These are phyloP conservation scores for Euphorbia celastroides DNA, from an alignment of 441 rosid species.

Conservation along the genomic window DNA sequence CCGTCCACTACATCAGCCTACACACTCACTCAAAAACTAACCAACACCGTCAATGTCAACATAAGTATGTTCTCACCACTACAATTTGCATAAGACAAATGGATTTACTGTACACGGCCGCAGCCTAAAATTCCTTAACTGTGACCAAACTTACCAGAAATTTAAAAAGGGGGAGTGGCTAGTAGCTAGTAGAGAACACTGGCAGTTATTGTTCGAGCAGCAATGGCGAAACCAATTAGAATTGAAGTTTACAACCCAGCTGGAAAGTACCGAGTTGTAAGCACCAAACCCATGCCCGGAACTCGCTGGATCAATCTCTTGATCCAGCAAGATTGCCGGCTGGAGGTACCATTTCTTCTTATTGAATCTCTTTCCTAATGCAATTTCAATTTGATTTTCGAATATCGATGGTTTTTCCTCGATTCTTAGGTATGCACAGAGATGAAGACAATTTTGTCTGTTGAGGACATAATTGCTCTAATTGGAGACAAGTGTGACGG, in stretches of 20 bases:
- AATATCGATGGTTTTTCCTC: background rate
- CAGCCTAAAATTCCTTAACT: background rate
- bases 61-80: background rate
- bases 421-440: conserved; percentile 64
- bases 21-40: background rate
- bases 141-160: conserved; percentile 12
- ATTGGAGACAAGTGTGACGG: conserved; percentile 91
- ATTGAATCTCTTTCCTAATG: background rate
- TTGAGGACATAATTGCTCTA: conserved; percentile 79
- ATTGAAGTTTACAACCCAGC: conserved; percentile 90
- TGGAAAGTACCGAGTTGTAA: conserved; percentile 85
- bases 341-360: conserved; percentile 29
- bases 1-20: conserved; percentile 11
- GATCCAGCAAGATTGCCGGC: conserved; percentile 77
- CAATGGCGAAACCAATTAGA: conserved; percentile 85
- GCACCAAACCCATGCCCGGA: conserved; percentile 96
- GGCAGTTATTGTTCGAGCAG: conserved; percentile 3
- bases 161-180: conserved; percentile 20
- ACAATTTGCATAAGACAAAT: background rate
- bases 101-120: background rate
- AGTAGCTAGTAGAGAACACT: conserved; percentile 10
- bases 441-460: conserved; percentile 89
- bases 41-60: conserved; percentile 5
- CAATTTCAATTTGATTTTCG: conserved; percentile 7
- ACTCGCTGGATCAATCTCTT: conserved; percentile 97